Base-by-base conservation (phyloP, 106 monocot genomes). In the Dendrobium nobile region DNA sequence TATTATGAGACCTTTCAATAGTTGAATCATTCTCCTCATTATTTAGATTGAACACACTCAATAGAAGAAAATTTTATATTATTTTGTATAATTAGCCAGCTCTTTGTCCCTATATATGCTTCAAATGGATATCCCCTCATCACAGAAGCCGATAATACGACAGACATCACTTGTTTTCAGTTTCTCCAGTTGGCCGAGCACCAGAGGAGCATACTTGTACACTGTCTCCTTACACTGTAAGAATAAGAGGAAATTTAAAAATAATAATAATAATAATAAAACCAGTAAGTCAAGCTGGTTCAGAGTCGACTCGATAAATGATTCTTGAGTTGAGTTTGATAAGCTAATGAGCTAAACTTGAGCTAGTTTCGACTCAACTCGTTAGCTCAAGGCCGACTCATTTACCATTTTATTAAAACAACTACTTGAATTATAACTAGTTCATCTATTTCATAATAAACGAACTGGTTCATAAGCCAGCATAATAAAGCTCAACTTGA, bases 201-300 rank as follows among this genome's bases (percentile, higher is more conserved):
- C 43, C 41, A 19, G 20, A 13, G 74, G 74, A 44, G 74, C 74
- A n/a, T 44, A 75, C n/a, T 22, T 75, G 43, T 75, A 75, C 43
- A 75, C 74, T 6, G 74, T 75, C 44, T 44, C 74, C 44, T 75
- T 75, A 43, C 74, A 75, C 74, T 75, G 31, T 4, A 75, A 75
- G 44, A 44, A 41, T 3, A 51, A 75, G n/a, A 44, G 64, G 26
- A 7, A 65, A 64, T 24, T 5, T 4, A 72, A 72, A 28, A 22
- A 67, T n/a, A n/a, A n/a, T n/a, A 31, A 31, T 1, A 31, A 45
- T 45, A 45, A 45, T 45, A 45, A 45, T 45, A 37, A 37, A 37
- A 37, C 3, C 37, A 37, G 37, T 37, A 37, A 37, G 37, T 37
- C 37, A 37, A 37, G 37, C 37, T 37, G 37, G n/a, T n/a, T n/a